Conservation (phyloP, 2,329 filamentous ascomycete species). For the Penicillium capsulatum region DNA sequence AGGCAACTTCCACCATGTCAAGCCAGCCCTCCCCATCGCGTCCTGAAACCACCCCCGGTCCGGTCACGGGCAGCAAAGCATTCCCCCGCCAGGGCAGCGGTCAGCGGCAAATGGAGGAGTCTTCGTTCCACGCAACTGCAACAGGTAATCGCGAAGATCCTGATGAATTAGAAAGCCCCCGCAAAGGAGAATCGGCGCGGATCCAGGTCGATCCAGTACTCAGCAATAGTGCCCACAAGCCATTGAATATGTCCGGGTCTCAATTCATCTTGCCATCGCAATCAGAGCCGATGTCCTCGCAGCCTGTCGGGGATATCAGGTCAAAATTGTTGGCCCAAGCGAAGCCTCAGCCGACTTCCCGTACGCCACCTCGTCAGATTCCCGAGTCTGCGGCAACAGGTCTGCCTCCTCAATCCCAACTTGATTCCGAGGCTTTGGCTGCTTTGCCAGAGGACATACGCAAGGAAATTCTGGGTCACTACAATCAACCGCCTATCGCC, state of each 20-base stretch:
- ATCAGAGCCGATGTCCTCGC: conserved; percentile 72
- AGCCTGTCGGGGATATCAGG: conserved; percentile 78
- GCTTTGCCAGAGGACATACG: conserved; percentile 79
- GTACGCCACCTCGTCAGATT: conserved; percentile 22
- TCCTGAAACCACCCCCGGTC: conserved; percentile 15
- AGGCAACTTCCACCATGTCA: conserved; percentile 1
- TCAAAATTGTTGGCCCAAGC: conserved; percentile 65
- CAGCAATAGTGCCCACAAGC: conserved; percentile 49
- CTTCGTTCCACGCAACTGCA: conserved; percentile 28
- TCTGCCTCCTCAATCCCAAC: not conserved
- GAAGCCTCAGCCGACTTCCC: conserved; percentile 21
- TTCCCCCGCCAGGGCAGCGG: conserved; percentile 62
- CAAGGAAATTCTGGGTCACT: conserved; percentile 59
- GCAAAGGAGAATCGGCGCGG: conserved; percentile 33
- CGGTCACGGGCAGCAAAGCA: not conserved
- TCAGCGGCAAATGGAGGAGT: conserved; percentile 64
- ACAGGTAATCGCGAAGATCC: conserved; percentile 36
- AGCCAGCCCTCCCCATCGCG: conserved; percentile 36
- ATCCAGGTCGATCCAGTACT: conserved; percentile 31
- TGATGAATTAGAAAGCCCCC: conserved; percentile 47
- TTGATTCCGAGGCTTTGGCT: conserved; percentile 62
- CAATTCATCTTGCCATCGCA: conserved; percentile 89
- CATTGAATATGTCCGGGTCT: conserved; percentile 75
- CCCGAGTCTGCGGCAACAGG: not conserved
- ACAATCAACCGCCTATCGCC: not conserved